A percentile compares a stretch with the other conserved stretches of the same genome.
Conservation (phyloP, 305 asterid genomes). For the Andrographis paniculata region DNA sequence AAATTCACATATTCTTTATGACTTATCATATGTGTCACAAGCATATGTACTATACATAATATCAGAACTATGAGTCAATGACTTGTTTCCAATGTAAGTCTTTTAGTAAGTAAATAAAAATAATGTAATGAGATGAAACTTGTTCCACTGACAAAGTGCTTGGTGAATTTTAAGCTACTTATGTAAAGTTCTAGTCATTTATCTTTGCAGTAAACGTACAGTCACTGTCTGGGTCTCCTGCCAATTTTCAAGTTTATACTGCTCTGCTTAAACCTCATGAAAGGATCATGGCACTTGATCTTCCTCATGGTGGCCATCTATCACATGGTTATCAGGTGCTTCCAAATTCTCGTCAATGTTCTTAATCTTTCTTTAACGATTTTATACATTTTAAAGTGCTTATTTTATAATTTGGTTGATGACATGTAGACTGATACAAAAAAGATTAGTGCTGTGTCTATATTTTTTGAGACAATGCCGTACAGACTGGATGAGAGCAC, state of each 20-base stretch:
- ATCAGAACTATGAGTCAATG: no score
- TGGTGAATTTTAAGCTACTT: no score
- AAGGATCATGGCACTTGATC: slow-evolving; percentile 99
- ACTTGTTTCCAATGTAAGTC: no score
- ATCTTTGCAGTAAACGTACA: slow-evolving; percentile 80
- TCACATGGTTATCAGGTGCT: slow-evolving; percentile 98
- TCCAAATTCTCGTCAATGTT: slow-evolving; percentile 16
- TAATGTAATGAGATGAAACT: no score
- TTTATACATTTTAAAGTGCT: slow-evolving; percentile 6
- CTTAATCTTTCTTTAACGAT: slow-evolving; percentile 5
- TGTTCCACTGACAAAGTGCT: no score
- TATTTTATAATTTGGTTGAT: slow-evolving; percentile 7
- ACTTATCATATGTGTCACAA: no score
- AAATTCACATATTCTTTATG: no score
- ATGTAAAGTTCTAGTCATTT: not conserved
- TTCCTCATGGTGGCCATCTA: slow-evolving; percentile 97
- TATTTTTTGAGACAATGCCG: slow-evolving; percentile 97
- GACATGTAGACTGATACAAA: slow-evolving; percentile 78
- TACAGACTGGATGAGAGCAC: slow-evolving; percentile 90
- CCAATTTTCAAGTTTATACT: slow-evolving; percentile 93
- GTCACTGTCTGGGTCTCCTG: slow-evolving; percentile 91
- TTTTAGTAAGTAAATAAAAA: no score
- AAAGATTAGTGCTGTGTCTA: slow-evolving; percentile 88
- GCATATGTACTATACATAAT: no score
- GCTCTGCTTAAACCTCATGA: slow-evolving; percentile 93